phyloP scores from a whole-genome alignment of 2,329 filamentous ascomycete genomes.

The Cercospora nicotianae region DNA sequence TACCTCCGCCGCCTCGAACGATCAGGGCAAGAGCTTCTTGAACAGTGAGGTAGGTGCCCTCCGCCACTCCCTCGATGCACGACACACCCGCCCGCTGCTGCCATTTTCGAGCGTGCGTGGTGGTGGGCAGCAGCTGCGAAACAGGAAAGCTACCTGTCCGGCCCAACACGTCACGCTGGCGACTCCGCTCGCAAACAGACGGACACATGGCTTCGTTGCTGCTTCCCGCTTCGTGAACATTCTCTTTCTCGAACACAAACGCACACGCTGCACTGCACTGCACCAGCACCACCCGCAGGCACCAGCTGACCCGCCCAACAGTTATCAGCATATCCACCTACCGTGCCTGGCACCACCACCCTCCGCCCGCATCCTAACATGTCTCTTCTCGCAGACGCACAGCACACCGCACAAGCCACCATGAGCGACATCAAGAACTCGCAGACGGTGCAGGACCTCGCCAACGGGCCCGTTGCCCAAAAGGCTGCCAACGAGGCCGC shows the following conservation, averaged over 20 bases:
- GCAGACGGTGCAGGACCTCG: constrained; percentile 51
- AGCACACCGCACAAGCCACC: constrained; percentile 49
- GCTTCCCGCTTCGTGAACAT: background rate
- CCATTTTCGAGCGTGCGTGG: background rate
- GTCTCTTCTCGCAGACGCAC: constrained; percentile 45
- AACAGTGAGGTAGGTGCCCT: constrained; percentile 44
- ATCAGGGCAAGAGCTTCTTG: constrained; percentile 42
- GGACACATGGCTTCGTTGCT: background rate
- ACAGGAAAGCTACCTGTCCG: background rate
- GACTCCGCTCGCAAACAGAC: background rate
- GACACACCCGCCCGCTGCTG: background rate
- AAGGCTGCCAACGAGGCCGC: constrained; percentile 57
- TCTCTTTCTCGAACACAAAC: background rate
- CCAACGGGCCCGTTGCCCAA: constrained; percentile 57
- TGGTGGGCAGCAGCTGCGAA: background rate
- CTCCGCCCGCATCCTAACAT: constrained; percentile 24
- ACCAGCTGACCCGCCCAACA: constrained; percentile 24
- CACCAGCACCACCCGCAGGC: background rate
- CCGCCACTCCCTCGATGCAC: background rate
- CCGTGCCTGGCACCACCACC: constrained; percentile 13
- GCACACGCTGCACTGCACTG: background rate
- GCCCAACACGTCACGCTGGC: background rate
- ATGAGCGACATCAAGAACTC: constrained; percentile 52
- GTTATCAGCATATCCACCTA: constrained; percentile 19
- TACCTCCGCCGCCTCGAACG: constrained; percentile 2